Conservation (phyloP, 2,329 filamentous ascomycete genomes). For the Aspergillus terreus region DNA sequence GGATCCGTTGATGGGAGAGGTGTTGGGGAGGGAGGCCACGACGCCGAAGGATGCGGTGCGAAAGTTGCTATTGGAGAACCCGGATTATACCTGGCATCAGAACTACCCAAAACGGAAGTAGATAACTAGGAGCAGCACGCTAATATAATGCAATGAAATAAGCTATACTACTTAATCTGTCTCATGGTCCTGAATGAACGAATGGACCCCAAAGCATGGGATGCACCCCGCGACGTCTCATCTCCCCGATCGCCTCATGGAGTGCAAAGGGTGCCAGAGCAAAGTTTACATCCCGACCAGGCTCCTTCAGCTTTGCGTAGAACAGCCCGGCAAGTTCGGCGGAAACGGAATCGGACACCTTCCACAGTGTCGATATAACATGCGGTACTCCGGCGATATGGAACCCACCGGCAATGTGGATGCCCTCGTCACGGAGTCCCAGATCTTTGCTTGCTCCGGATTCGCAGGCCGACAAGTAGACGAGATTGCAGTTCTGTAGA, state of each 20-base stretch:
- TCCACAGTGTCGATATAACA: conserved; percentile 5
- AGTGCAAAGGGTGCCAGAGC: background rate
- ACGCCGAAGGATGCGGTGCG: conserved; percentile 35
- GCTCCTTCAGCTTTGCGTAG: background rate
- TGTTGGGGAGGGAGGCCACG: conserved; percentile 45
- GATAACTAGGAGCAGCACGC: too few relatives aligned
- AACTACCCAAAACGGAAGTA: conserved; percentile 28
- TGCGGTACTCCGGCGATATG: conserved; percentile 6
- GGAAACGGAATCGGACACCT: conserved; percentile 3
- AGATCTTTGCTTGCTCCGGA: conserved; percentile 5
- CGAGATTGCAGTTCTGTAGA: conserved; percentile 1
- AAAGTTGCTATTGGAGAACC: conserved; percentile 25
- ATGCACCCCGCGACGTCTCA: conserved; percentile 2
- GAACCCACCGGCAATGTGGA: conserved; percentile 5
- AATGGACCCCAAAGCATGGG: conserved; percentile 5
- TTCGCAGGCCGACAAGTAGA: conserved; percentile 3
- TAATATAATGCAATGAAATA: too few relatives aligned
- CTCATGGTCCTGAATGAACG: conserved; percentile 4
- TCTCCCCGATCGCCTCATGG: background rate
- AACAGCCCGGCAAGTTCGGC: conserved; percentile 2
- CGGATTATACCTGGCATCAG: conserved; percentile 45
- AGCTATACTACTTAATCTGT: background rate
- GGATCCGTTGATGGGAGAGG: conserved; percentile 39
- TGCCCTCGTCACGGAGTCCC: conserved; percentile 4
- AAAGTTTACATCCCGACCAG: background rate